A percentile compares a stretch with the other conserved stretches of the same genome.
phyloP scores from a whole-genome alignment of 768 basidiomycete species.

The Fomitopsis serialis region DNA sequence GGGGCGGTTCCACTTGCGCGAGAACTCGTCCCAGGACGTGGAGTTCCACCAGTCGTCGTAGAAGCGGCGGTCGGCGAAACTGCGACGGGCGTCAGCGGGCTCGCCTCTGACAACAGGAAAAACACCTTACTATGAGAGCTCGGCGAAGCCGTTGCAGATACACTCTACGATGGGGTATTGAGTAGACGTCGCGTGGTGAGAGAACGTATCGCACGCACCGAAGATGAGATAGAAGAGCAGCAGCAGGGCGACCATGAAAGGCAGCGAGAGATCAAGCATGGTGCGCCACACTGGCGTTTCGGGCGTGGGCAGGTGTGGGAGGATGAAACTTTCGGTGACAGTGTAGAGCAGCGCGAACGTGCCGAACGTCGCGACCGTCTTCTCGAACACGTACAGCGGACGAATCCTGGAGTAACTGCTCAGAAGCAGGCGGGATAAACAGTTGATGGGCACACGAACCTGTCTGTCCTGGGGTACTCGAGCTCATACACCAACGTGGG shows the following conservation, averaged over 20 bases:
- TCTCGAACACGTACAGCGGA: constrained; percentile 70
- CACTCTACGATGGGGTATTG: constrained; percentile 56
- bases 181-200: neutral
- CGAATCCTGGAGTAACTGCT: constrained; percentile 42
- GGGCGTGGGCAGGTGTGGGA: constrained; percentile 68
- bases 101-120: neutral
- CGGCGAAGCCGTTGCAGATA: constrained; percentile 94
- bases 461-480: constrained; percentile 89
- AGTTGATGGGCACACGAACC: constrained; percentile 39
- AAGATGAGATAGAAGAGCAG: constrained; percentile 85
- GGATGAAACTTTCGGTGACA: constrained; percentile 92
- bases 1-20: constrained; percentile 98
- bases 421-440: neutral
- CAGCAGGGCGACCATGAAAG: constrained; percentile 91
- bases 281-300: constrained; percentile 71
- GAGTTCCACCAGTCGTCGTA: constrained; percentile 99
- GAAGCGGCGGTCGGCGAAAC: constrained; percentile 96
- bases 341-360: constrained; percentile 92
- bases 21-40: constrained; percentile 94
- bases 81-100: constrained; percentile 22
- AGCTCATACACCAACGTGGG: constrained; percentile 95
- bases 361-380: constrained; percentile 83
- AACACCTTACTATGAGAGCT: constrained; percentile 70
- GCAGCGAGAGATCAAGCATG: constrained; percentile 81
- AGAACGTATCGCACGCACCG: constrained; percentile 36